A percentile compares a stretch with the other conserved stretches of the same genome.
phyloP scores from a whole-genome alignment of 345 rosid species.

The Erodium maritimum region DNA sequence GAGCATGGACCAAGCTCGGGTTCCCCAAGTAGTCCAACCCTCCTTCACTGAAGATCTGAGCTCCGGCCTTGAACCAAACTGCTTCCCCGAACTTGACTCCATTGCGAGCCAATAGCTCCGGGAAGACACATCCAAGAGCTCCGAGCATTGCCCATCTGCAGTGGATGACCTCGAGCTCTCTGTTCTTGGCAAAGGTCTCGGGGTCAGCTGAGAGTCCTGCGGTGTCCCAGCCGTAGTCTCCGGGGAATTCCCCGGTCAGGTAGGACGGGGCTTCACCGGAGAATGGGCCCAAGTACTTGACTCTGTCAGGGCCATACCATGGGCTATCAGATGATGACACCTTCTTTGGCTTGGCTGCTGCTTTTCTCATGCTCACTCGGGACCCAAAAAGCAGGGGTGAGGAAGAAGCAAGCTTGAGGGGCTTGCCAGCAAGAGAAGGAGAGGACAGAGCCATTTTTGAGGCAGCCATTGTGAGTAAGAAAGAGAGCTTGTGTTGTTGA shows the following conservation, averaged over 20 bases:
- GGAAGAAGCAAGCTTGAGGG: neutral
- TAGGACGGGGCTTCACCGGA: constrained; percentile 1
- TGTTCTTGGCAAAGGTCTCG: no score
- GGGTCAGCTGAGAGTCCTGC: constrained; percentile 3
- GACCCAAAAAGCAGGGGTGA: neutral
- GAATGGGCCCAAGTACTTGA: constrained; percentile 7
- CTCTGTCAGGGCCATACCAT: neutral
- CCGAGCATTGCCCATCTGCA: constrained; percentile 13
- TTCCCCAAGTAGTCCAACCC: constrained; percentile 8
- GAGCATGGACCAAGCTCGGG: constrained; percentile 4
- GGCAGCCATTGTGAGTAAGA: constrained; percentile 1
- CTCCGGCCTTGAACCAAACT: constrained; percentile 11
- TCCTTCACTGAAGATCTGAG: constrained; percentile 10
- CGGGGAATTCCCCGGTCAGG: neutral
- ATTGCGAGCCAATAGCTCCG: constrained; percentile 8
- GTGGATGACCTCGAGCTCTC: constrained; percentile 12
- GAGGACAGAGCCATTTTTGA: constrained; percentile 6
- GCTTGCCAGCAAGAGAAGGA: neutral
- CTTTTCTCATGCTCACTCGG: neutral
- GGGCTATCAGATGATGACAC: neutral
- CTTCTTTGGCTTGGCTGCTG: neutral
- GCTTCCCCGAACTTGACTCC: constrained; percentile 11
- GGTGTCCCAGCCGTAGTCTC: constrained; percentile 2
- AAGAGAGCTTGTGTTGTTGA: no score
- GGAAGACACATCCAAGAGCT: constrained; percentile 7